Evolutionary conservation across 2,329 filamentous ascomycete genomes (phyloP).

Genomic region (Epichloe uncinata): DNA sequence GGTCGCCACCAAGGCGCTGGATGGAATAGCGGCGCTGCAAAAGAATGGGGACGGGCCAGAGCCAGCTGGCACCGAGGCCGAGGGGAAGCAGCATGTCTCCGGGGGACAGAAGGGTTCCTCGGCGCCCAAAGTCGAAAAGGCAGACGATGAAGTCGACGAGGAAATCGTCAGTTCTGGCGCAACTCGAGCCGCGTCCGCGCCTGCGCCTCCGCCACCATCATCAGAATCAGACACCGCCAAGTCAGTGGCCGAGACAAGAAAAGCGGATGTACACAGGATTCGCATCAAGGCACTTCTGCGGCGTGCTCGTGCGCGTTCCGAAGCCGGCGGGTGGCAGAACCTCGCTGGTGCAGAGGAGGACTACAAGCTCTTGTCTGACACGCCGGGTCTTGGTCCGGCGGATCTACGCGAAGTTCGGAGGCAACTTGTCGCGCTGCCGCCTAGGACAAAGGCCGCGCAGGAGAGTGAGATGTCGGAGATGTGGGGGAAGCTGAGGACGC

Average conservation of each 20-base stretch:
- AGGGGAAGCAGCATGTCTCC: not conserved
- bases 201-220: slow-evolving; percentile 3
- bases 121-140: slow-evolving; percentile 16
- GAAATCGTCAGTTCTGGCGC: slow-evolving; percentile 49
- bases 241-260: slow-evolving; percentile 11
- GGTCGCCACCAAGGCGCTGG: slow-evolving; percentile 58
- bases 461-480: slow-evolving; percentile 86
- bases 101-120: not conserved
- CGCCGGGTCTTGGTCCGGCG: slow-evolving; percentile 41
- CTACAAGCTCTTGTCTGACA: slow-evolving; percentile 53
- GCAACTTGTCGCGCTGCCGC: slow-evolving; percentile 53
- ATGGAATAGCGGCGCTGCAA: slow-evolving; percentile 53
- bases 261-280: slow-evolving; percentile 59
- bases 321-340: slow-evolving; percentile 65
- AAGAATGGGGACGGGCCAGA: slow-evolving; percentile 21
- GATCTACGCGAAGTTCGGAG: slow-evolving; percentile 56
- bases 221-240: slow-evolving; percentile 3
- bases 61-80: slow-evolving; percentile 15
- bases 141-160: slow-evolving; percentile 36
- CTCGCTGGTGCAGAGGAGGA: slow-evolving; percentile 68
- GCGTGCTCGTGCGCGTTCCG: slow-evolving; percentile 57
- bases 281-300: slow-evolving; percentile 73
- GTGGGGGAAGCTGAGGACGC: slow-evolving; percentile 89
- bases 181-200: slow-evolving; percentile 30
- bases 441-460: slow-evolving; percentile 61